Evolutionary conservation across 225 moss, liverwort and hornwort species (phyloP), one percentile per base, ranked within the genome.

Genomic region (Straminergon stramineum): DNA sequence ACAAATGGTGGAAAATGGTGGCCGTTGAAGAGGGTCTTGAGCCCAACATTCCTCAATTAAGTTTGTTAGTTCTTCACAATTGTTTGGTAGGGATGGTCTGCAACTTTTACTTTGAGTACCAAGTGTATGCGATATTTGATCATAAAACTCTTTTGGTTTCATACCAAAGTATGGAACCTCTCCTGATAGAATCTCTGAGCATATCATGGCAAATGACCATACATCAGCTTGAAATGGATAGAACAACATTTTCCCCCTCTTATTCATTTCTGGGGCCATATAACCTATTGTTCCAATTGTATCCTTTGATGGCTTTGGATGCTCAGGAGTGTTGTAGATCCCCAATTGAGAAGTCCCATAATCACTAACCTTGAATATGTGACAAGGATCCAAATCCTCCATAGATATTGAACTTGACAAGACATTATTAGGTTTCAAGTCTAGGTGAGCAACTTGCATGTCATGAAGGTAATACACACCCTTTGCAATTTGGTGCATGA

Each of bases 191-290:
- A 66, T 66, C 34, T 66, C 18, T 34, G 66, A 66, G 18, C 66
- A 66, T 8, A 66, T 66, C 66, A 66, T 66, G 18, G 34, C 66
- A 66, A 66, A 66, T 69, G 69, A 69, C 69, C 69, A 69, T 2
- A 69, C 69, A 69, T 69, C 22, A 13, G 23, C n/a, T 69, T 69
- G 69, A 69, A 69, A 69, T 7, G 69, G 69, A 69, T 13, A n/a
- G 13, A 69, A 12, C 2, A 7, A 23, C 0, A 3, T 69, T 22
- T 6, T n/a, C 6, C 4, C 6, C 1, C 37, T n/a, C 3, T n/a
- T 13, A 0, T 7, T 69, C 10, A 10, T 69, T 22, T 69, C n/a
- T 2, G n/a, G 69, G 0, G 69, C 6, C 69, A 22, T 69, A 0
- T 71, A 71, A 0, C 24, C 41, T 20, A 3, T 5, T 20, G 82